phyloP scores from a whole-genome alignment of 1,284 basidiomycete genomes.

The Ganoderma leucocontextum region DNA sequence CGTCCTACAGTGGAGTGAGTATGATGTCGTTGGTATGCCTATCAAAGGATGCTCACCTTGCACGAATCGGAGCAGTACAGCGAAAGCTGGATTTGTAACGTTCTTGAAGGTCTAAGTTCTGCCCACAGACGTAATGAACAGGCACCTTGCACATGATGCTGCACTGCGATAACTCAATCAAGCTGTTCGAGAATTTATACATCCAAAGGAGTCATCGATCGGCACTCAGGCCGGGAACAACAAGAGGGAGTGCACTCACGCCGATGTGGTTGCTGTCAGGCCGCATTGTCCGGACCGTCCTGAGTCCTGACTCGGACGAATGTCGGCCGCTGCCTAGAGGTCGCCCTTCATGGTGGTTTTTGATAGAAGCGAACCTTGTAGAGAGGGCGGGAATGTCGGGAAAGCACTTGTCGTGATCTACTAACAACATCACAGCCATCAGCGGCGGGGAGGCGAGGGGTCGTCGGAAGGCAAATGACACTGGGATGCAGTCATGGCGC shows the following conservation, averaged over 20 bases:
- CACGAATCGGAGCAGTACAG: neutral
- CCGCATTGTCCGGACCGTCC: slow-evolving; percentile 39
- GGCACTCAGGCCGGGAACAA: neutral
- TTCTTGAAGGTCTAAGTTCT: neutral
- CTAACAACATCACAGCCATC: no score
- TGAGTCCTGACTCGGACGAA: slow-evolving; percentile 37
- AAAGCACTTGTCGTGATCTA: no score
- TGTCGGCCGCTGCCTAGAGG: slow-evolving; percentile 37
- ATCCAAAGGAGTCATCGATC: slow-evolving; percentile 3
- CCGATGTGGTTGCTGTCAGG: slow-evolving; percentile 41
- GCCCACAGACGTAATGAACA: neutral
- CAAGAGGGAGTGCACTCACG: slow-evolving; percentile 2
- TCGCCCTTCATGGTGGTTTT: slow-evolving; percentile 36
- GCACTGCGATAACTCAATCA: slow-evolving; percentile 20
- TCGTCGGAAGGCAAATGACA: no score
- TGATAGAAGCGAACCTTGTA: no score
- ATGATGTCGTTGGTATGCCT: neutral
- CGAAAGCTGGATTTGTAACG: neutral
- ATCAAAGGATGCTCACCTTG: neutral
- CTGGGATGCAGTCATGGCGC: no score
- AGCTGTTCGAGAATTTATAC: slow-evolving; percentile 17
- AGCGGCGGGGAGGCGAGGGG: no score
- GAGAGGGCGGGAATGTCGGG: no score
- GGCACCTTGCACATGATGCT: slow-evolving; percentile 25
- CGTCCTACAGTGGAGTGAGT: neutral